Evolutionary conservation across 2,329 filamentous ascomycete genomes (phyloP).

Genomic region (Aspergillus udagawae): DNA sequence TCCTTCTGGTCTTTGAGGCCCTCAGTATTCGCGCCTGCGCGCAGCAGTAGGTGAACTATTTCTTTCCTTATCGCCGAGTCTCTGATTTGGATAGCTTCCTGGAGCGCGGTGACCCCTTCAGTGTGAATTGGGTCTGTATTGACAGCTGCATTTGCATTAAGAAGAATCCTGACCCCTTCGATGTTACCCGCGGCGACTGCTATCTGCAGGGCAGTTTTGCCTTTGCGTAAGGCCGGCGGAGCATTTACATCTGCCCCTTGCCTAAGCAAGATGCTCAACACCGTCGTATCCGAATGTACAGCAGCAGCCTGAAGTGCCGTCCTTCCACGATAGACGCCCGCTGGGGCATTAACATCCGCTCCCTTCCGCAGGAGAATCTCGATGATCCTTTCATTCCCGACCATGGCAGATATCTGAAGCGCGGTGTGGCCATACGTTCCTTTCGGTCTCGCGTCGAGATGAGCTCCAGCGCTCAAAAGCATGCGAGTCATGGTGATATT

Average conservation of each 20-base stretch:
- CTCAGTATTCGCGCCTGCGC: constrained; percentile 4
- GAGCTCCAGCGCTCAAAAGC: constrained; percentile 13
- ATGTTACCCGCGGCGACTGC: constrained; percentile 11
- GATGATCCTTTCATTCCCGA: constrained; percentile 15
- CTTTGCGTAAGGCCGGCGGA: constrained; percentile 3
- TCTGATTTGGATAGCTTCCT: constrained; percentile 14
- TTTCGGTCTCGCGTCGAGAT: constrained; percentile 14
- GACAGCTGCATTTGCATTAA: constrained; percentile 16
- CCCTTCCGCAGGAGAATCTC: constrained; percentile 20
- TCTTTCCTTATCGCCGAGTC: constrained; percentile 9
- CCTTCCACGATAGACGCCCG: too few relatives aligned
- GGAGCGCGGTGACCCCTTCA: constrained; percentile 16
- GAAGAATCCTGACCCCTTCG: constrained; percentile 11
- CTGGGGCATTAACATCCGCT: constrained; percentile 12
- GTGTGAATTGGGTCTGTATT: constrained; percentile 7
- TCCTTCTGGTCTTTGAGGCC: not conserved
- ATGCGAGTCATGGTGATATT: constrained; percentile 16
- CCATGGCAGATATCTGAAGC: constrained; percentile 20
- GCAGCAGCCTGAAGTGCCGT: constrained; percentile 2
- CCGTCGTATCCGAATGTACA: constrained; percentile 7
- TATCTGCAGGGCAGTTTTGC: constrained; percentile 15
- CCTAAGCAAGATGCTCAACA: constrained; percentile 5
- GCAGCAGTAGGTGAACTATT: constrained; percentile 7
- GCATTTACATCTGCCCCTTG: constrained; percentile 38
- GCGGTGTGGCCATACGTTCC: constrained; percentile 15